Base-by-base conservation (phyloP, 768 basidiomycete genomes). In the Boletellus emodensis region DNA sequence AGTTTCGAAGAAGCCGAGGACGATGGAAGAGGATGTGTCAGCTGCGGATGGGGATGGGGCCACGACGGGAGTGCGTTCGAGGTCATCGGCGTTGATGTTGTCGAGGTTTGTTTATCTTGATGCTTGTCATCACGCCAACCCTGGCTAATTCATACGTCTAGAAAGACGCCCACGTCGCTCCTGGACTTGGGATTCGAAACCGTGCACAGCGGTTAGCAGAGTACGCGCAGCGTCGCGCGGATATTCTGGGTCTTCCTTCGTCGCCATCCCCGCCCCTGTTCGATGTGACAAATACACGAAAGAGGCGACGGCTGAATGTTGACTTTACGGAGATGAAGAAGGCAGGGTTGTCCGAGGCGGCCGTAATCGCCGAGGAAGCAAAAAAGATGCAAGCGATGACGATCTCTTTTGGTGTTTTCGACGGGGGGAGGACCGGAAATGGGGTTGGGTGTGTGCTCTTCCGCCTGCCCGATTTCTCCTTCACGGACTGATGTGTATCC, bases 21-120 rank as follows among this genome's bases (percentile, higher is more conserved):
- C 52, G 84, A 85, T 57, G 83, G 83, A 24, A 67, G 83, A 41
- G 72, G 75, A 10, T 66, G 86, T 57, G 70, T 76, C n/a, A 86
- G 84, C 64, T 83, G 80, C 9, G 80, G 80, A 0, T 88, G 87
- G 88, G 86, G 87, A n/a, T 81, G 78, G 55, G 82, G 83, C 2
- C 88, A 89, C 55, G 87, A 88, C 53, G 88, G 87, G 22, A 82
- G 83, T 58, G 85, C 83, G 22, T 76, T 88, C 58, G 88, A 88
- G 71, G 77, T 90, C 46, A 64, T 89, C 15, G 73, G 71, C 22
- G 85, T 80, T 15, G 74, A 80, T 56, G 82, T 86, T 61, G 76
- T 81, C 41, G 72, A 81, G 74, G 88, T 88, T 55, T 33, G 81
- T 67, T 67, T 48, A 54, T 40, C 44, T 46, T 50, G 11, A 20